Evolutionary conservation across 2,329 filamentous ascomycete species (phyloP), one percentile per base, ranked within the genome.

Genomic region (Aspergillus sergii): DNA sequence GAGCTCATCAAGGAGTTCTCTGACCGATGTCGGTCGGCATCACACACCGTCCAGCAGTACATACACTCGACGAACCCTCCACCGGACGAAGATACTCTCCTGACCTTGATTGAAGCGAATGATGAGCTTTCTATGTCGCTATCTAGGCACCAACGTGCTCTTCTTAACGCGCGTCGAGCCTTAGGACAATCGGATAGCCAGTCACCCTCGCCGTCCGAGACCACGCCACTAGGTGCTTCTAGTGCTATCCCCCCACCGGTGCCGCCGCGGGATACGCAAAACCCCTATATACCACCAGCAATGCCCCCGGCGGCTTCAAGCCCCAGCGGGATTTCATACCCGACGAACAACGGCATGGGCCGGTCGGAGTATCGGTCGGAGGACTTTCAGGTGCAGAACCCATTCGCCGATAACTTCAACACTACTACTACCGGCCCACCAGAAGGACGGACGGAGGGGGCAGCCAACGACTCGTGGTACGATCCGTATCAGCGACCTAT

Each of bases 1-100:
- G 94, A 97, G n/a, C 84, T 99, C 58, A 89, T 97, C 75, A 91
- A 90, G 74, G 95, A 99, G 80, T 98, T 99, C 75, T 88, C 90
- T 55, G 90, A 95, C 70, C 89, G 95, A 28, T 98, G 94, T 74
- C 88, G 90, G 66, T 86, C 88, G 60, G 94, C 94, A 5, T 90
- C 91, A 58, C 86, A 89, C 59, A 92, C 91, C 73, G 88, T 98
- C 70, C 93, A 97, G 73, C 84, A 84, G 36, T 98, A 96, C 79
- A 97, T 98, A 83, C 84, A 89, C 48, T 87, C 89, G 54, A 89
- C 91, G 61, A 86, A 92, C 74, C 94, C 94, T 0, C 76, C 87
- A 1, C 94, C 94, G 0, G 95, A 98, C 76, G 94, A 97, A 72
- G 91, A 97, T 69, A 98, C 94, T 1, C 93, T 98, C 86, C 89